These are phyloP conservation scores for Diplodia mutila DNA, from an alignment of 2,329 filamentous ascomycete species.

Conservation along the genomic window DNA sequence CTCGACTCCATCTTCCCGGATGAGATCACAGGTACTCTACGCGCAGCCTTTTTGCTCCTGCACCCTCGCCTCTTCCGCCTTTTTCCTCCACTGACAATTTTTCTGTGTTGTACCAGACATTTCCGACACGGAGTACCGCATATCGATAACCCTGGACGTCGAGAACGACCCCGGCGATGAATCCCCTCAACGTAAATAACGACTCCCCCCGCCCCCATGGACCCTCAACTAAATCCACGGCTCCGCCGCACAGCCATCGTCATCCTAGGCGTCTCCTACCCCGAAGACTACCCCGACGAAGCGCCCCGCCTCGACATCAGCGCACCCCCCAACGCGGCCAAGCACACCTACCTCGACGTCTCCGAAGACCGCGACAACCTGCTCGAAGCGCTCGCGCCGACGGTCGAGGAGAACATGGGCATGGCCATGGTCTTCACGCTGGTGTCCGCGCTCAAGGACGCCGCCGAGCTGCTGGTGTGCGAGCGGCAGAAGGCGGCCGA, in stretches of 20 bases:
- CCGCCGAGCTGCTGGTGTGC: slow-evolving; percentile 80
- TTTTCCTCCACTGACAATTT: slow-evolving; percentile 29
- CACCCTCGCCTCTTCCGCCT: too few species aligned
- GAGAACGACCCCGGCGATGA: slow-evolving; percentile 63
- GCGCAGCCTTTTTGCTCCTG: neutral
- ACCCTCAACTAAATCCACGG: too few species aligned
- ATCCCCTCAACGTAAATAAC: slow-evolving; percentile 58
- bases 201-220: slow-evolving; percentile 18
- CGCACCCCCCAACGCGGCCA: slow-evolving; percentile 69
- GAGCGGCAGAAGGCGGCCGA: slow-evolving; percentile 70
- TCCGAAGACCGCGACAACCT: slow-evolving; percentile 77
- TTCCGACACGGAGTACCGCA: slow-evolving; percentile 84
- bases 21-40: slow-evolving; percentile 78
- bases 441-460: slow-evolving; percentile 83
- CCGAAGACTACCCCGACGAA: slow-evolving; percentile 87
- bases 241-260: slow-evolving; percentile 59
- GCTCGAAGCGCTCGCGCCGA: slow-evolving; percentile 70
- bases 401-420: slow-evolving; percentile 88
- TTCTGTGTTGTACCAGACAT: slow-evolving; percentile 65
- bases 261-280: slow-evolving; percentile 83
- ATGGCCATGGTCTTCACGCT: slow-evolving; percentile 98
- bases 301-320: slow-evolving; percentile 81
- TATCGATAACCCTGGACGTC: slow-evolving; percentile 83
- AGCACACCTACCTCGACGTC: slow-evolving; percentile 76
- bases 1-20: slow-evolving; percentile 98